A percentile compares a stretch with the other conserved stretches of the same genome.
Evolutionary conservation across 2,329 filamentous ascomycete genomes (phyloP).

Genomic region (Scedosporium dehoogii): DNA sequence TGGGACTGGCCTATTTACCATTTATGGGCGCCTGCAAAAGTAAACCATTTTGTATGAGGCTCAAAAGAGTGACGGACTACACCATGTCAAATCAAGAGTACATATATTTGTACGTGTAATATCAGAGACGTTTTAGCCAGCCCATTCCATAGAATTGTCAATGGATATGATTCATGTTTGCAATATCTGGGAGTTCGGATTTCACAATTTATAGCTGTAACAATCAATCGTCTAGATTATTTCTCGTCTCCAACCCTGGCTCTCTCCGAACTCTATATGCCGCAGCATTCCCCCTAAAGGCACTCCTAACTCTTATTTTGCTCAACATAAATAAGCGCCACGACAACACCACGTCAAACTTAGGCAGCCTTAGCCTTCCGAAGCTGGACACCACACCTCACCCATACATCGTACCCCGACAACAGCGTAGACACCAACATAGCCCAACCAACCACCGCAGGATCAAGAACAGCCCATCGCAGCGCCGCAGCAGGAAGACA

Average conservation of each 20-base stretch:
- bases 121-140: too few species aligned
- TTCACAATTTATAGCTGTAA: too few species aligned
- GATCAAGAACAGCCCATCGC: conserved; percentile 46
- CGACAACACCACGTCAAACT: background rate
- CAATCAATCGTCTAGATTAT: too few species aligned
- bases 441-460: conserved; percentile 42
- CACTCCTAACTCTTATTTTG: background rate
- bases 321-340: background rate
- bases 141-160: too few species aligned
- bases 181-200: too few species aligned
- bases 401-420: conserved; percentile 53
- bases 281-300: background rate
- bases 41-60: background rate
- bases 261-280: background rate
- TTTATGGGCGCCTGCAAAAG: conserved; percentile 27
- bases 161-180: too few species aligned
- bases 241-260: too few species aligned
- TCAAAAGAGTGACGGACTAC: too few species aligned
- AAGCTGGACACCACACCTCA: conserved; percentile 13
- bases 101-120: too few species aligned
- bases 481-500: conserved; percentile 49
- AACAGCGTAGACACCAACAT: conserved; percentile 55
- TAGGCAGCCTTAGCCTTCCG: background rate
- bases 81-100: too few species aligned
- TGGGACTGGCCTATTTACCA: conserved; percentile 57